Base-by-base conservation (phyloP, 2,329 filamentous ascomycete species). In the Cryphonectria parasitica region DNA sequence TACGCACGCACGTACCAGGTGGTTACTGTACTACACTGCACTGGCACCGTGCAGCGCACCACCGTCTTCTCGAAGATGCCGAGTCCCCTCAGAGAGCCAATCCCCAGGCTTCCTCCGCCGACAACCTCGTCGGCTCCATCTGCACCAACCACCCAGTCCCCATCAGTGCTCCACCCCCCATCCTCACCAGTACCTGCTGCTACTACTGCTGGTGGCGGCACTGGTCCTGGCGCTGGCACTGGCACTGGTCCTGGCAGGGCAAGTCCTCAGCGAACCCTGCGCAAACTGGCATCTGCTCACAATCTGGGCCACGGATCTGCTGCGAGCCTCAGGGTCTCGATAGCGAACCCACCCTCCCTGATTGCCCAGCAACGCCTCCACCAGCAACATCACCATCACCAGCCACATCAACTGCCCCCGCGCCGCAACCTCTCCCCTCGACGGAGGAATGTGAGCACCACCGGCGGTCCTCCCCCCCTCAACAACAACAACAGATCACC, bases 281-380 rank as follows among this genome's bases (percentile, higher is more conserved):
- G 92, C 75, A 91, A 91, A 78, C 88, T 93, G 41, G 91, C 94
- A 80, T 94, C 92, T 43, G 91, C 92, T 66, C 91, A 94, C 82
- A 84, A 87, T 80, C 81, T 93, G 68, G 88, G 89, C 78, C 41
- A 63, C 58, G 66, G 58, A 28, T 60, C 71, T n/a, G 68, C 64
- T 56, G 43, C 71, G 10, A 72, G 52, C 52, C 69, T 62, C 22
- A 64, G 71, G 34, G 78, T 89, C 73, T 86, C 87, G 75, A 82
- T 83, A 69, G 77, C 82, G 68, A 82, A 79, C 73, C 82, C 83
- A 71, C 83, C 87, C 34, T 88, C 88, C 0, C 83, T 91, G 73
- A 89, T 90, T 75, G 86, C 89, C n/a, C 88, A 90, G 76, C 89
- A 90, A 77, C 86, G 87, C 62, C 84, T 49, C 68, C 83, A 77